Evolutionary conservation across 208 protist genomes (phyloP).

Genomic region (Zelonia costaricensis): DNA sequence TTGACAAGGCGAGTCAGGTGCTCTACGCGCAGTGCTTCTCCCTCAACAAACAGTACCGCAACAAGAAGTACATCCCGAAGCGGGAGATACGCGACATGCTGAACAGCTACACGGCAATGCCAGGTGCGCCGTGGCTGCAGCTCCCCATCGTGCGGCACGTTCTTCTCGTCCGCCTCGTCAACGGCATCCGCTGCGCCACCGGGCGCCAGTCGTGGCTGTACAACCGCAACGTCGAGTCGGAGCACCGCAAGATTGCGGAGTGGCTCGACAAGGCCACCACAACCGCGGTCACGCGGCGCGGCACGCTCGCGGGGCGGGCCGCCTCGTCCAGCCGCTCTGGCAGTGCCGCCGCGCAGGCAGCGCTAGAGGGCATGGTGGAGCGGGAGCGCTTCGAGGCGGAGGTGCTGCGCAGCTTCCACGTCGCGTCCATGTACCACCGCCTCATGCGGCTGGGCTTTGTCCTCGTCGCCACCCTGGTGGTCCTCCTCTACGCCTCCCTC

Average conservation of each 20-base stretch:
- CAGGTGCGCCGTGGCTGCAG: slow-evolving; percentile 64
- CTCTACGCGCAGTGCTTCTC: slow-evolving; percentile 78
- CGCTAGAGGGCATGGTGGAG: slow-evolving; percentile 47
- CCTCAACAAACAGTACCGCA: slow-evolving; percentile 55
- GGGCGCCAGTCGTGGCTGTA: slow-evolving; percentile 77
- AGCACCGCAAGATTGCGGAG: slow-evolving; percentile 51
- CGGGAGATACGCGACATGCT: slow-evolving; percentile 61
- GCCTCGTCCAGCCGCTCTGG: not conserved
- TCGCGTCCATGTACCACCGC: slow-evolving; percentile 84
- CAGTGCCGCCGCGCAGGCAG: slow-evolving; percentile 8
- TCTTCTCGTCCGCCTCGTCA: slow-evolving; percentile 69
- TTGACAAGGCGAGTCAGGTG: slow-evolving; percentile 77
- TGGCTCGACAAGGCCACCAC: slow-evolving; percentile 58
- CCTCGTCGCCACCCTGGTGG: slow-evolving; percentile 35
- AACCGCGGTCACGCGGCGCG: not conserved
- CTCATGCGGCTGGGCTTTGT: slow-evolving; percentile 54
- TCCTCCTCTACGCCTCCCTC: slow-evolving; percentile 51
- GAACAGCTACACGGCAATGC: slow-evolving; percentile 53
- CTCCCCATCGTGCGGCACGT: slow-evolving; percentile 83
- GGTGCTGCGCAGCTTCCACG: slow-evolving; percentile 71
- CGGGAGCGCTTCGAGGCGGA: slow-evolving; percentile 79
- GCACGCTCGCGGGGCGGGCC: not conserved
- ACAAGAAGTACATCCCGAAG: slow-evolving; percentile 81
- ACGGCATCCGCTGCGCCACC: slow-evolving; percentile 42
- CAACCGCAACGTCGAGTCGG: slow-evolving; percentile 66